These are phyloP conservation scores for Hyphopichia homilentoma DNA, from an alignment of 805 yeast species.

Conservation along the genomic window DNA sequence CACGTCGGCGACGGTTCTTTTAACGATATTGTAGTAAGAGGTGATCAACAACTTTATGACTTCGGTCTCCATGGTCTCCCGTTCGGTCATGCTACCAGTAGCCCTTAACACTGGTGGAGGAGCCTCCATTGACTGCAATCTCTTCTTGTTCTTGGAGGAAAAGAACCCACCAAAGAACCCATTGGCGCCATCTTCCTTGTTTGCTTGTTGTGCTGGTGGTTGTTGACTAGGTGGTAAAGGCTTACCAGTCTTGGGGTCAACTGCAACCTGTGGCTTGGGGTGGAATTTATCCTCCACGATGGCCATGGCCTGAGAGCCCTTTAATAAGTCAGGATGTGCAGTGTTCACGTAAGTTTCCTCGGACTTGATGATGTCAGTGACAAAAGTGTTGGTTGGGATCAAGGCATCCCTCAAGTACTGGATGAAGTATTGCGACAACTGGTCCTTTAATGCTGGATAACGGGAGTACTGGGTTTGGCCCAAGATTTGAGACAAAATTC, in stretches of 20 bases:
- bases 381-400: conserved; percentile 82
- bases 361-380: conserved; percentile 72
- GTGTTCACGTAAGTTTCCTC: conserved; percentile 96
- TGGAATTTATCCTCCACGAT: conserved; percentile 86
- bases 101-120: conserved; percentile 96
- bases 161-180: conserved; percentile 97
- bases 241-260: conserved; percentile 89
- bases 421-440: conserved; percentile 74
- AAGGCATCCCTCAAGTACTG: conserved; percentile 75
- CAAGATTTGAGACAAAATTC: conserved; percentile 82
- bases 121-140: conserved; percentile 93
- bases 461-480: conserved; percentile 79
- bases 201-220: conserved; percentile 20
- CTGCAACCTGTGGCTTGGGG: conserved; percentile 67
- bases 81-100: conserved; percentile 86
- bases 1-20: conserved; percentile 88
- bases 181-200: conserved; percentile 49
- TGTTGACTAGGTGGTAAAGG: conserved; percentile 52
- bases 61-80: conserved; percentile 95
- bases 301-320: conserved; percentile 93
- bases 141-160: conserved; percentile 86
- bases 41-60: conserved; percentile 89
- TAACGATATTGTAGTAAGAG: conserved; percentile 88
- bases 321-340: conserved; percentile 93
- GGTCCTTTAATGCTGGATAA: conserved; percentile 88